phyloP scores from a whole-genome alignment of 2,329 filamentous ascomycete species.

The Alternaria dauci region DNA sequence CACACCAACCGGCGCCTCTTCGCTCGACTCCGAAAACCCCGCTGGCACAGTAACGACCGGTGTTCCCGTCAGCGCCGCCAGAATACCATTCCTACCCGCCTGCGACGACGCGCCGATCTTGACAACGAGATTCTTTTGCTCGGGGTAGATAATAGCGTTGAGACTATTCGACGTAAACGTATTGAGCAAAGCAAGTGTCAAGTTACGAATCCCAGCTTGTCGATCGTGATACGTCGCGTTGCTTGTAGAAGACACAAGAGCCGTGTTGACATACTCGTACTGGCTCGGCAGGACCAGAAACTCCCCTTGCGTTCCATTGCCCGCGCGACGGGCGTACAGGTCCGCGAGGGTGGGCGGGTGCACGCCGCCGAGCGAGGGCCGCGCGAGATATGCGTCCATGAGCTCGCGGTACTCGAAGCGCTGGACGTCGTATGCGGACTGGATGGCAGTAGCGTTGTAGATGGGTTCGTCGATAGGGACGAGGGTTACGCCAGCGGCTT shows the following conservation, averaged over 20 bases:
- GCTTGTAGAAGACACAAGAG: constrained; percentile 61
- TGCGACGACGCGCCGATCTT: constrained; percentile 65
- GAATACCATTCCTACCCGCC: constrained; percentile 66
- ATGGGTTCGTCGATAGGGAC: constrained; percentile 59
- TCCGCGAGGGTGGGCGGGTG: constrained; percentile 59
- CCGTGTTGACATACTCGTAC: constrained; percentile 63
- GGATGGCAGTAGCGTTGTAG: constrained; percentile 64
- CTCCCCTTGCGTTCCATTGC: constrained; percentile 49
- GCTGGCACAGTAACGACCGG: constrained; percentile 64
- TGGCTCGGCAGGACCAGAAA: constrained; percentile 69
- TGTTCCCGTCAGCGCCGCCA: constrained; percentile 62
- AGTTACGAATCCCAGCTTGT: constrained; percentile 59
- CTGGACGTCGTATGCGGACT: constrained; percentile 64
- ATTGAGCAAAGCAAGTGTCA: constrained; percentile 60
- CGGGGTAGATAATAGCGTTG: constrained; percentile 69
- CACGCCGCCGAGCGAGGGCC: constrained; percentile 52
- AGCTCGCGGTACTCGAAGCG: constrained; percentile 66
- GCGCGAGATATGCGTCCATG: constrained; percentile 65
- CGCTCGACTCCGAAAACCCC: constrained; percentile 61
- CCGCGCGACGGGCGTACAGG: constrained; percentile 55
- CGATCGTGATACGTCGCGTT: constrained; percentile 61
- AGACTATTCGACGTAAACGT: constrained; percentile 62
- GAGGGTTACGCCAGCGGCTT: constrained; percentile 58
- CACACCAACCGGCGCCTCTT: constrained; percentile 64
- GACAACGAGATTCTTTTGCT: constrained; percentile 70